Conservation (phyloP, 805 yeast genomes). For the Clavispora vitiphila region DNA sequence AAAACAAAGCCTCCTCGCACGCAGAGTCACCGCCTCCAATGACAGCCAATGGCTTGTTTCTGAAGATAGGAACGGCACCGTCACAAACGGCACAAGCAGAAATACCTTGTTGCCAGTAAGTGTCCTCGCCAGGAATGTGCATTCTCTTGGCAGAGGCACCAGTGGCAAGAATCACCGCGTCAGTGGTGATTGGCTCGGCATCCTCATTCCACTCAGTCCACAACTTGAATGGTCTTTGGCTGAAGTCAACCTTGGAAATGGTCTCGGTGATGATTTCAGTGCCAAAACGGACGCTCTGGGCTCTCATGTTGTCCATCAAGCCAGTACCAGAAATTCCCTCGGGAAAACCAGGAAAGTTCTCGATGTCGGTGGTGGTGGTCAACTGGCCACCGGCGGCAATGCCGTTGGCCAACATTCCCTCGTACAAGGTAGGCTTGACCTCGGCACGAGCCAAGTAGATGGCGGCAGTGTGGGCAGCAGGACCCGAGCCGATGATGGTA, state of each 20-base stretch:
- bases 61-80: conserved; percentile 98
- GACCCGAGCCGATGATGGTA: conserved; percentile 93
- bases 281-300: conserved; percentile 83
- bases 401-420: conserved; percentile 96
- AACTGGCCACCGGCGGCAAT: conserved; percentile 98
- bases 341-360: conserved; percentile 99
- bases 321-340: conserved; percentile 81
- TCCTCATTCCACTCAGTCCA: conserved; percentile 97
- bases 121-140: conserved; percentile 91
- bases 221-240: conserved; percentile 86
- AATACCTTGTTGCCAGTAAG: conserved; percentile 98
- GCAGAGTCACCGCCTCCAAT: conserved; percentile 99
- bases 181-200: conserved; percentile 84
- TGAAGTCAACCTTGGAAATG: conserved; percentile 83
- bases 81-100: conserved; percentile 99
- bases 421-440: conserved; percentile 86
- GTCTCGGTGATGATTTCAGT: conserved; percentile 95
- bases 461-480: conserved; percentile 99
- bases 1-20: conserved; percentile 95
- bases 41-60: conserved; percentile 96
- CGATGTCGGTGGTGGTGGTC: conserved; percentile 97
- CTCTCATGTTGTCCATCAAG: conserved; percentile 92
- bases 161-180: conserved; percentile 88
- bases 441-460: conserved; percentile 96
- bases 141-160: conserved; percentile 98